phyloP scores from a whole-genome alignment of 257 asterid genomes.

The Penstemon newberryi region DNA sequence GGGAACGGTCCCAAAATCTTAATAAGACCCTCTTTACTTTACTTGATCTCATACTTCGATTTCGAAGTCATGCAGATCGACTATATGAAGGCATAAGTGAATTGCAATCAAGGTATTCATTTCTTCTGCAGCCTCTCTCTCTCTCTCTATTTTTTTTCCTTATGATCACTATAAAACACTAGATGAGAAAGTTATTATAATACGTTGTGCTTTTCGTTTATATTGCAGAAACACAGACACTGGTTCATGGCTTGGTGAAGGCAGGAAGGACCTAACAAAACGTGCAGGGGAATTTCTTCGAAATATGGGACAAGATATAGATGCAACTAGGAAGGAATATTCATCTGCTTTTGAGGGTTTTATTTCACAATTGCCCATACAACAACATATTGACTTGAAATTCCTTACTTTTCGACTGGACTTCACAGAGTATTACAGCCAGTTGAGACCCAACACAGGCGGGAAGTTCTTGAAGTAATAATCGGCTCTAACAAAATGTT shows the following conservation, averaged over 20 bases:
- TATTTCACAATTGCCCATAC: slow-evolving; percentile 83
- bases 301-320: slow-evolving; percentile 76
- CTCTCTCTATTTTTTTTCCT: background rate
- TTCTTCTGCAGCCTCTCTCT: slow-evolving; percentile 14
- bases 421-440: slow-evolving; percentile 90
- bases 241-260: slow-evolving; percentile 90
- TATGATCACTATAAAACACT: slow-evolving; percentile 12
- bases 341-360: slow-evolving; percentile 81
- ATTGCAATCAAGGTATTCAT: slow-evolving; percentile 79
- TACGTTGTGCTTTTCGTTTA: slow-evolving; percentile 24
- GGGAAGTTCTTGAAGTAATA: slow-evolving; percentile 51
- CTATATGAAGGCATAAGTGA: slow-evolving; percentile 91
- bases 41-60: slow-evolving; percentile 83
- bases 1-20: slow-evolving; percentile 78
- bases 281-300: slow-evolving; percentile 85
- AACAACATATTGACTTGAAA: slow-evolving; percentile 86
- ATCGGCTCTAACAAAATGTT: slow-evolving; percentile 13
- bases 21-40: slow-evolving; percentile 68
- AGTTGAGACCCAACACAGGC: slow-evolving; percentile 45
- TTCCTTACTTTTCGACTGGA: slow-evolving; percentile 91
- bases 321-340: slow-evolving; percentile 76
- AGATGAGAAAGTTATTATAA: slow-evolving; percentile 16
- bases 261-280: slow-evolving; percentile 80
- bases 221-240: slow-evolving; percentile 58
- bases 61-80: slow-evolving; percentile 87